Base-by-base conservation (phyloP, 75 land plant species). In the Pinus taeda region DNA sequence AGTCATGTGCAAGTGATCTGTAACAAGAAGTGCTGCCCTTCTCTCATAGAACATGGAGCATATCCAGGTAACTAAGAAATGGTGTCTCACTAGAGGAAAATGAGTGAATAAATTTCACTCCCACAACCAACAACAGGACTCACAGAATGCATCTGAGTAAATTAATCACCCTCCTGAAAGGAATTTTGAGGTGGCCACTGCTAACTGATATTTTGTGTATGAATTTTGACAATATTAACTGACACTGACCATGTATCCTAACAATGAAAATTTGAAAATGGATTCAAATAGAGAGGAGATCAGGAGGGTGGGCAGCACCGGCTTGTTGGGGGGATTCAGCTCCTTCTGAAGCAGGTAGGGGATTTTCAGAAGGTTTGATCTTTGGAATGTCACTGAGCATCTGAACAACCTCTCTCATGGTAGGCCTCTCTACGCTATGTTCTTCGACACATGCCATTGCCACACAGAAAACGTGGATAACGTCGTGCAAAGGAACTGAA, bases 321-420 rank as follows among this genome's bases (percentile, higher is more conserved):
- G 39, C 72, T 42, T 53, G 9, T 21, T 69, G 49, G 1, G 20
- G 39, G 12, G 72, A 17, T 69, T 69, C 72, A 13, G 1, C 53
- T 69, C 21, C 72, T 39, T 42, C 72, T 69, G 72, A 20, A 69
- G 49, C 72, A 42, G 72, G 55, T 69, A 20, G 22, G 11, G 55
- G n/a, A 42, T 69, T 69, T 22, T 69, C 72, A 69, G 22, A 42
- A 20, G 72, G 22, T 69, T 69, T 69, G n/a, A 69, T 42, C 72
- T 69, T 69, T n/a, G 72, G 72, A 69, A 22, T n/a, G 72, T 69
- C 72, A 69, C 84, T 82, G 61, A 95, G 89, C 98, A 95, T 95
- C 77, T 91, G 93, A 15, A 95, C 92, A 12, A 95, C 98, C 64
- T 91, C 96, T 45, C 96, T 80, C 98, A 95, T 95, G 33, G 92